Evolutionary conservation across 2,329 filamentous ascomycete genomes (phyloP), one percentile per base, ranked within the genome.

Genomic region (Geoglossum cookeanum): DNA sequence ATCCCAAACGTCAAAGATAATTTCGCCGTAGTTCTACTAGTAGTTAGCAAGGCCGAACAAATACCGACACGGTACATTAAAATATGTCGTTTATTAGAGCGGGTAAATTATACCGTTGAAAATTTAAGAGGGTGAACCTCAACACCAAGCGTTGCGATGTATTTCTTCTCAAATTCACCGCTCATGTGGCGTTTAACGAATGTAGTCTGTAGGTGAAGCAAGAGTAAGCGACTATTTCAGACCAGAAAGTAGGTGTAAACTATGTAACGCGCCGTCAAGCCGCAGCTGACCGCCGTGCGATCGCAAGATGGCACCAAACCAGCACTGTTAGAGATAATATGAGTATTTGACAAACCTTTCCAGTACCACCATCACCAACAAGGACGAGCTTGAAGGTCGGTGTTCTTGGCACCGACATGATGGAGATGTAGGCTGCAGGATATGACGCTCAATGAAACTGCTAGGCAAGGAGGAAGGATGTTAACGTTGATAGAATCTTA

Each of bases 111-210:
- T 88, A 97, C 90, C 72, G 91, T 97, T 69, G 84, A 88, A 83
- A 98, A 98, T 69, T 84, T 86, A 64, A 98, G 87, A 72, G 92
- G 92, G 80, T 98, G 92, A 65, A 98, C 92, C 75, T 98, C 92
- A 72, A 98, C 92, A 85, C 92, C 92, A 64, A 98, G 87, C 60
- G 92, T 98, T 68, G 92, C 92, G 74, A 98, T 97, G 78, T 98
- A 98, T 80, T 97, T 98, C 86, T 98, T 98, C 79, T 98, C 92
- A 72, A 98, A 98, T 74, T 98, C 92, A 73, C 92, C 92, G 71
- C 92, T 98, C 83, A 97, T 82, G 78, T 98, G 92, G 71, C 92
- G 92, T 85, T 98, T 98, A 80, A 98, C 92, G 75, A 98, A 98
- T 71, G 92, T 98, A 72, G 92, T 98, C 92, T 98, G 70, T 4